Evolutionary conservation across 2,329 filamentous ascomycete genomes (phyloP).

Genomic region (Alternaria sp.): DNA sequence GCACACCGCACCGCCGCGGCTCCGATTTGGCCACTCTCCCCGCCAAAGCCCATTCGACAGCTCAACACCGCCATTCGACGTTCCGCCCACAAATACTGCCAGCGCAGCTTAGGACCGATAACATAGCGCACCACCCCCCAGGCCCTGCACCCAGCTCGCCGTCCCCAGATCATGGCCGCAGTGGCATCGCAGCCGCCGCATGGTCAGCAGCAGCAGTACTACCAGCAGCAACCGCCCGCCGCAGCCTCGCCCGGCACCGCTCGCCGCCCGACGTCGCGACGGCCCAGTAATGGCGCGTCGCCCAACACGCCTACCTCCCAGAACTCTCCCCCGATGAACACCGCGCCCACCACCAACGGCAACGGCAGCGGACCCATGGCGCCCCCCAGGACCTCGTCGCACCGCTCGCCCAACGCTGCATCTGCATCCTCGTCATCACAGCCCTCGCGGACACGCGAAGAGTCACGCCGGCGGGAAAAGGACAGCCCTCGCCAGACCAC

Average conservation of each 20-base stretch:
- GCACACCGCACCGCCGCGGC: slow-evolving; percentile 10
- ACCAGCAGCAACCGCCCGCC: slow-evolving; percentile 35
- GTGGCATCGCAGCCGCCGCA: slow-evolving; percentile 45
- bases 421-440: slow-evolving; percentile 34
- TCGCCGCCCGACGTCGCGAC: slow-evolving; percentile 42
- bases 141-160: slow-evolving; percentile 2
- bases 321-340: slow-evolving; percentile 52
- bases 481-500: slow-evolving; percentile 49
- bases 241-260: slow-evolving; percentile 46
- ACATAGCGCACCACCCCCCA: slow-evolving; percentile 6
- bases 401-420: slow-evolving; percentile 51
- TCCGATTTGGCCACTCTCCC: slow-evolving; percentile 13
- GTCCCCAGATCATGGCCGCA: slow-evolving; percentile 43
- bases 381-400: slow-evolving; percentile 81
- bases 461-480: slow-evolving; percentile 57
- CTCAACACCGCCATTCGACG: slow-evolving; percentile 20
- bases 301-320: slow-evolving; percentile 49
- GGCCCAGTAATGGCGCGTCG: slow-evolving; percentile 49
- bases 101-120: slow-evolving; percentile 9
- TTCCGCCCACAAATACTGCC: slow-evolving; percentile 14
- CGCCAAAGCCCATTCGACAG: slow-evolving; percentile 25
- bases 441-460: slow-evolving; percentile 22
- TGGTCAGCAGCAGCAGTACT: slow-evolving; percentile 45
- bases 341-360: slow-evolving; percentile 60
- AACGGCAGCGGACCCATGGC: slow-evolving; percentile 67